Evolutionary conservation across 768 basidiomycete species (phyloP).

Genomic region (Leccinum boreale): DNA sequence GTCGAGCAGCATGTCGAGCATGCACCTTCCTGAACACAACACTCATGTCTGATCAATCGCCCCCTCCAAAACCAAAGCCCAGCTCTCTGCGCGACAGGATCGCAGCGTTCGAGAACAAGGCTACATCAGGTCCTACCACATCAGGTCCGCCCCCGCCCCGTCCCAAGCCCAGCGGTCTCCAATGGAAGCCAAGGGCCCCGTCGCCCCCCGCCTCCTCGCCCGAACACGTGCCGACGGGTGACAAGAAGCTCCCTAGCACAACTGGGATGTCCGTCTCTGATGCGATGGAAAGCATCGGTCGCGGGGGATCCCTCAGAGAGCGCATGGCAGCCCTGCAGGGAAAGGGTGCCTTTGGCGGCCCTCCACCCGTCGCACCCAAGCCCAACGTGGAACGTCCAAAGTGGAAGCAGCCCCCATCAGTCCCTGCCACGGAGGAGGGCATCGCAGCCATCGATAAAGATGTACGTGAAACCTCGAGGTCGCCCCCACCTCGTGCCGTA

Average conservation of each 20-base stretch:
- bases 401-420: conserved; percentile 78
- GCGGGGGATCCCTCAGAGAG: conserved; percentile 81
- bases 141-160: conserved; percentile 29
- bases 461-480: conserved; percentile 30
- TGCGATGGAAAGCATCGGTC: conserved; percentile 82
- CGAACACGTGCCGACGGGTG: conserved; percentile 11
- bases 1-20: conserved; percentile 20
- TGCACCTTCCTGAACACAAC: conserved; percentile 13
- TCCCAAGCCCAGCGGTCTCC: conserved; percentile 60
- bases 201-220: conserved; percentile 32
- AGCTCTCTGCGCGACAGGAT: conserved; percentile 86
- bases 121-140: conserved; percentile 28
- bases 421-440: conserved; percentile 38
- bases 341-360: conserved; percentile 68
- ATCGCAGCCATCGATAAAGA: conserved; percentile 11
- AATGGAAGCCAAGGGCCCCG: conserved; percentile 69
- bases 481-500: conserved; percentile 32
- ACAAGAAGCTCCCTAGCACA: conserved; percentile 22
- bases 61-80: conserved; percentile 61
- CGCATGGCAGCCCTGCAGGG: conserved; percentile 94
- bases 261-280: conserved; percentile 78
- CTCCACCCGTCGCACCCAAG: conserved; percentile 47
- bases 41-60: conserved; percentile 59
- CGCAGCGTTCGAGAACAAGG: conserved; percentile 75
- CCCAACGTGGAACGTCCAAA: conserved; percentile 67